Conservation (phyloP, 2,329 filamentous ascomycete species). For the Aspergillus unguis region DNA sequence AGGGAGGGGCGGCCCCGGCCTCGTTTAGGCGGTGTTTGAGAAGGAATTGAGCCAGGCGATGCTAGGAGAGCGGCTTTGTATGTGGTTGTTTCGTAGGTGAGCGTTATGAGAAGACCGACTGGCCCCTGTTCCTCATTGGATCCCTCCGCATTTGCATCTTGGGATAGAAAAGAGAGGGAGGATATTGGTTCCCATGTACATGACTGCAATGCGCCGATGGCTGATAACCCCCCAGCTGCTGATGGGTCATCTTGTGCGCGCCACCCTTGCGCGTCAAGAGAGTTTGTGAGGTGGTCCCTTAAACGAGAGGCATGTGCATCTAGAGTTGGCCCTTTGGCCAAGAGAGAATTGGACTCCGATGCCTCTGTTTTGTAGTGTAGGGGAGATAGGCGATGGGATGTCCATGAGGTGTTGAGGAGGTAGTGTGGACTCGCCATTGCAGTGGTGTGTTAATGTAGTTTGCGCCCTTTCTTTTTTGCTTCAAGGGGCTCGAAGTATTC, state of each 20-base stretch:
- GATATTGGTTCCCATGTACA: constrained; percentile 46
- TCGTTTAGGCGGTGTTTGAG: background rate
- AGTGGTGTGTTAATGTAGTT: background rate
- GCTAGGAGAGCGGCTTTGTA: constrained; percentile 53
- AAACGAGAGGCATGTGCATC: constrained; percentile 48
- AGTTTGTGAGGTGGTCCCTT: constrained; percentile 48
- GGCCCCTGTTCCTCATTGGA: background rate
- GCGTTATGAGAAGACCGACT: constrained; percentile 47
- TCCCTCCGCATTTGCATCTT: background rate
- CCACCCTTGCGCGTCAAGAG: constrained; percentile 43
- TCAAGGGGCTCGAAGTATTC: too few species aligned
- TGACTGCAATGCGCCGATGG: constrained; percentile 46
- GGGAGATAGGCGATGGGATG: constrained; percentile 53
- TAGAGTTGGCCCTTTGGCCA: constrained; percentile 36
- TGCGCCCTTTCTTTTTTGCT: background rate
- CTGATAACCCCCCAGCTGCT: constrained; percentile 34
- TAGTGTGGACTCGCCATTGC: constrained; percentile 35
- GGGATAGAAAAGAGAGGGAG: constrained; percentile 27
- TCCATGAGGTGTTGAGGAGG: constrained; percentile 54
- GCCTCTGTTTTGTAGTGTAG: constrained; percentile 47
- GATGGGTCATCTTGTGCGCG: constrained; percentile 30
- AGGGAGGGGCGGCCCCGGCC: background rate
- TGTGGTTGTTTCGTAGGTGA: constrained; percentile 48
- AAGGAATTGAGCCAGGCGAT: constrained; percentile 17
- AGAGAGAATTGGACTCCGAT: constrained; percentile 20